Conservation (phyloP, 2,329 filamentous ascomycete genomes). For the Leptographium galeiforme region DNA sequence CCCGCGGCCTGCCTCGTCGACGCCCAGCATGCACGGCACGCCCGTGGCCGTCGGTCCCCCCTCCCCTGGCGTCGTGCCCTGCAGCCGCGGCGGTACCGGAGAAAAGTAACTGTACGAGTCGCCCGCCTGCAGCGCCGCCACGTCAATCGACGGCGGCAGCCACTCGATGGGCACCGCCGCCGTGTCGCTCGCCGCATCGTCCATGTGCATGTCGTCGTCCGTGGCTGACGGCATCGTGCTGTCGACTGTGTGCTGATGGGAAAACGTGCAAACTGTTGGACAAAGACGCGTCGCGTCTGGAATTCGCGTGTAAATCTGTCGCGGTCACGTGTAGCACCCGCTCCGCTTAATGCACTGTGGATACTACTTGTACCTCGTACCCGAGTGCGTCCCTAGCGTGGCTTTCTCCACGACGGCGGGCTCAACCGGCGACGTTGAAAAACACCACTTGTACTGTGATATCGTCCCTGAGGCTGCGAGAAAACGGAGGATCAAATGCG, state of each 20-base stretch:
- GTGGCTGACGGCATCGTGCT: neutral
- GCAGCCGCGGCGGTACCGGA: constrained; percentile 48
- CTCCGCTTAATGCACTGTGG: too few species aligned
- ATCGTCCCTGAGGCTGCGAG: neutral
- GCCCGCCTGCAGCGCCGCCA: constrained; percentile 42
- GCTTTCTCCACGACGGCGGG: too few species aligned
- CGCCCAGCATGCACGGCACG: constrained; percentile 63
- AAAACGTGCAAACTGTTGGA: neutral
- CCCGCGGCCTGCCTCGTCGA: constrained; percentile 88
- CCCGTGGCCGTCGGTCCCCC: neutral
- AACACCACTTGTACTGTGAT: neutral
- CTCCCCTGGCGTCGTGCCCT: neutral
- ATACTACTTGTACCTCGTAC: too few species aligned
- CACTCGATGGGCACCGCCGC: constrained; percentile 27
- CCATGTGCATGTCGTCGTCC: constrained; percentile 21
- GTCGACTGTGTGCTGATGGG: neutral
- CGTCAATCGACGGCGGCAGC: constrained; percentile 57
- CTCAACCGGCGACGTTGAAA: neutral
- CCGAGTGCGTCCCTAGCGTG: too few species aligned
- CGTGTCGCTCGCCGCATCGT: constrained; percentile 19
- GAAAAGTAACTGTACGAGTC: constrained; percentile 62
- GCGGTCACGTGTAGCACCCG: too few species aligned
- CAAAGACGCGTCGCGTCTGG: neutral
- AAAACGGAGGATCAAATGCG: neutral
- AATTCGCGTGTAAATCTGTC: too few species aligned